Conservation (phyloP, 2,329 filamentous ascomycete genomes). For the Pseudocercospora crystallina region DNA sequence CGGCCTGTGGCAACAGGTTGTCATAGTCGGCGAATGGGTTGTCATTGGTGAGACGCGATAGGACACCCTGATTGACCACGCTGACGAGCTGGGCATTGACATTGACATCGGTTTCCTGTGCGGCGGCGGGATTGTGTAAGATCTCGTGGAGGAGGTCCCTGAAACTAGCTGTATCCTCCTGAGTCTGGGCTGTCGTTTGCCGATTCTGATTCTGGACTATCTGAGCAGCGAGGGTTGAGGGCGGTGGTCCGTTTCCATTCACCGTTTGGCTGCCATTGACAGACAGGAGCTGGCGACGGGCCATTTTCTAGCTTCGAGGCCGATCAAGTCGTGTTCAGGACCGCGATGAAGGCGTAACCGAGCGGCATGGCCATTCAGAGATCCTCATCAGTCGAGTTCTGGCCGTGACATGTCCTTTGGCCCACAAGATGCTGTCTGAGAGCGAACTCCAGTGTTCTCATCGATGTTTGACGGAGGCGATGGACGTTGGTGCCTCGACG, state of each 20-base stretch:
- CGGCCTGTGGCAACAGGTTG: conserved; percentile 58
- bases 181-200: conserved; percentile 55
- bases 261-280: conserved; percentile 10
- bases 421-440: too few species aligned
- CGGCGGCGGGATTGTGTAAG: conserved; percentile 45
- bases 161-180: conserved; percentile 59
- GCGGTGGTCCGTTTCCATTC: conserved; percentile 46
- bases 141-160: conserved; percentile 70
- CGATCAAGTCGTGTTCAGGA: too few species aligned
- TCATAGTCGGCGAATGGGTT: conserved; percentile 64
- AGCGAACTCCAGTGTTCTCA: too few species aligned
- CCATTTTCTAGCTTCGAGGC: conserved; percentile 33
- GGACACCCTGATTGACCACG: conserved; percentile 75
- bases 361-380: too few species aligned
- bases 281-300: conserved; percentile 32
- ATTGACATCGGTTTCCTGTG: conserved; percentile 64
- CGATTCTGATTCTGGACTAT: conserved; percentile 70
- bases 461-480: too few species aligned
- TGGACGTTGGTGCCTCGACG: too few species aligned
- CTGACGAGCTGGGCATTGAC: conserved; percentile 85
- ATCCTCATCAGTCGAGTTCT: too few species aligned
- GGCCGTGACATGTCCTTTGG: too few species aligned
- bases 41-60: conserved; percentile 68
- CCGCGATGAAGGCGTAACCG: too few species aligned
- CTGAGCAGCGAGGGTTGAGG: conserved; percentile 84